Evolutionary conservation across 805 yeast genomes (phyloP).

Genomic region (Candida maesae): DNA sequence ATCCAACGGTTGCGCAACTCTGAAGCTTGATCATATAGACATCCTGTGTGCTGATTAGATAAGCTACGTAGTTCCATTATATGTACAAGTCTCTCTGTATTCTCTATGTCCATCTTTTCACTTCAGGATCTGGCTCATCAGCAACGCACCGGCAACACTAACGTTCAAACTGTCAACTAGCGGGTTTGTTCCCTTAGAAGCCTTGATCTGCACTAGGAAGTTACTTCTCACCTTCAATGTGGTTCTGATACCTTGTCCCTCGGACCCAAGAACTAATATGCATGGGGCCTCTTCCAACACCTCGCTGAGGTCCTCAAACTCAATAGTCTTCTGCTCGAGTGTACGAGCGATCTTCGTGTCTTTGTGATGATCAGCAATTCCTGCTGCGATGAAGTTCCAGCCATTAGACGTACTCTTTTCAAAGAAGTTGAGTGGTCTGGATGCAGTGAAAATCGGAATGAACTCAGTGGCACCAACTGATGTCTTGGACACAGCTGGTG

Average conservation of each 20-base stretch:
- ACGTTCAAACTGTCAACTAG: slow-evolving; percentile 80
- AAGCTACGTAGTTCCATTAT: too few relatives aligned
- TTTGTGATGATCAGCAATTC: slow-evolving; percentile 34
- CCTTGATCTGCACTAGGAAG: slow-evolving; percentile 33
- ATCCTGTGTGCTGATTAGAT: too few relatives aligned
- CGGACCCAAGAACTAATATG: slow-evolving; percentile 77
- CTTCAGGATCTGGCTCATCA: slow-evolving; percentile 37
- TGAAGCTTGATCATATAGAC: too few relatives aligned
- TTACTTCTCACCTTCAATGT: slow-evolving; percentile 58
- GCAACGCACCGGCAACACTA: slow-evolving; percentile 80
- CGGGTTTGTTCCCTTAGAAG: slow-evolving; percentile 30
- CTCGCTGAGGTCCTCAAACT: slow-evolving; percentile 39
- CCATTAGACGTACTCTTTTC: slow-evolving; percentile 49
- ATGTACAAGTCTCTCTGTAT: neutral
- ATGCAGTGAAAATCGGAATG: slow-evolving; percentile 53
- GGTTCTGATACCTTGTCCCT: slow-evolving; percentile 78
- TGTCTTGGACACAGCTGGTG: slow-evolving; percentile 76
- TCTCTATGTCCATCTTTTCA: neutral
- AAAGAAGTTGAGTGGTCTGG: slow-evolving; percentile 61
- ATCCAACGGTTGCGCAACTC: too few relatives aligned
- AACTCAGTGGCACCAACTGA: slow-evolving; percentile 83
- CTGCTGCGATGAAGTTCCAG: slow-evolving; percentile 71
- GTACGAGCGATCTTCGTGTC: slow-evolving; percentile 25
- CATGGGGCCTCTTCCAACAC: slow-evolving; percentile 52
- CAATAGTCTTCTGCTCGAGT: slow-evolving; percentile 34